Evolutionary conservation across 2,329 filamentous ascomycete genomes (phyloP).

Genomic region (Penicillium polonicum): DNA sequence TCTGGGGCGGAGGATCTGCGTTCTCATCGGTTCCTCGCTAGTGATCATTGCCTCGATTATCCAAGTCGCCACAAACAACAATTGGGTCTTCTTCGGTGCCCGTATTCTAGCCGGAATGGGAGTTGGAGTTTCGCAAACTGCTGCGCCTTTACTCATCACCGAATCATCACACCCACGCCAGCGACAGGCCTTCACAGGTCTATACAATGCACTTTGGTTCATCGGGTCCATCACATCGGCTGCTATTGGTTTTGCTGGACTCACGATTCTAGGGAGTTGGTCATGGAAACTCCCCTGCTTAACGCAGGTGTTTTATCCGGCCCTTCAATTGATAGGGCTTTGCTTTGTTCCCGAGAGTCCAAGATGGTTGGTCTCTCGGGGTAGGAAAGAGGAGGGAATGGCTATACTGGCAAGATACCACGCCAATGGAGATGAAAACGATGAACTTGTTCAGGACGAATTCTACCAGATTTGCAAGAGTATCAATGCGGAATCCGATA

Average conservation of each 20-base stretch:
- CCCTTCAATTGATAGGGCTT: conserved; percentile 50
- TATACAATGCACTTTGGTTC: conserved; percentile 32
- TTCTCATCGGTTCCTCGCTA: conserved; percentile 42
- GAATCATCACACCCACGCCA: conserved; percentile 34
- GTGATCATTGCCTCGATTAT: conserved; percentile 30
- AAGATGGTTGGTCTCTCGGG: conserved; percentile 60
- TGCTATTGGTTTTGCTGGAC: conserved; percentile 17
- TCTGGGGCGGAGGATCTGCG: conserved; percentile 45
- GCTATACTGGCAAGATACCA: conserved; percentile 60
- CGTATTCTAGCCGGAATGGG: conserved; percentile 37
- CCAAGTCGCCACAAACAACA: conserved; percentile 22
- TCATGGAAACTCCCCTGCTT: conserved; percentile 62
- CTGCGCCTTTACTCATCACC: conserved; percentile 30
- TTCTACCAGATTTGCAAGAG: conserved; percentile 27
- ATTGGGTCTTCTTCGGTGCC: conserved; percentile 30
- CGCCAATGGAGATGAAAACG: conserved; percentile 47
- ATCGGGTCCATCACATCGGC: conserved; percentile 24
- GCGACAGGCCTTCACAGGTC: conserved; percentile 29
- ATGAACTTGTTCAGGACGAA: conserved; percentile 24
- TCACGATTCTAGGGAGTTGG: conserved; percentile 22
- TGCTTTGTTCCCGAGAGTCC: conserved; percentile 63
- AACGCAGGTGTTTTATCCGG: conserved; percentile 49
- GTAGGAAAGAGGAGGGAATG: conserved; percentile 58
- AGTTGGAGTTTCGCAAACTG: conserved; percentile 36
- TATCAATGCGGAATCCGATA: conserved; percentile 18